These are phyloP conservation scores for Incumbomyces lentus DNA, from an alignment of 2,329 filamentous ascomycete genomes.

Conservation along the genomic window DNA sequence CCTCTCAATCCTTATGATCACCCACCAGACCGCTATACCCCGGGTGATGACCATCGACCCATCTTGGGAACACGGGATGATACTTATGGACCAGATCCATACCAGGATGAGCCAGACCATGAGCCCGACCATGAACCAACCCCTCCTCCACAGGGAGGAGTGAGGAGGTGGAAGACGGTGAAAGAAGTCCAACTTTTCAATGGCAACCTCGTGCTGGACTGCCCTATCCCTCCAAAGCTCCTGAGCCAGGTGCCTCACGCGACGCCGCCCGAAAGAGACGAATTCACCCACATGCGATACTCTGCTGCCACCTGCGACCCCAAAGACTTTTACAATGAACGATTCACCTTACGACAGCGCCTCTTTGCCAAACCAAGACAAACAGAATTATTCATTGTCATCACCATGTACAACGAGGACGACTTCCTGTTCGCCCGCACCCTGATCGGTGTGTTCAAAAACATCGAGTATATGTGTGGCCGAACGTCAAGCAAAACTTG, in stretches of 20 bases:
- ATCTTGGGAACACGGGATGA: conserved; percentile 57
- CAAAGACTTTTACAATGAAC: conserved; percentile 72
- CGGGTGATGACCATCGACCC: conserved; percentile 57
- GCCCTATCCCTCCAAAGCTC: conserved; percentile 80
- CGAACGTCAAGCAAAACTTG: conserved; percentile 90
- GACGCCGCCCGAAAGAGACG: conserved; percentile 68
- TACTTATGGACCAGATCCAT: conserved; percentile 51
- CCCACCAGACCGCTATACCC: conserved; percentile 34
- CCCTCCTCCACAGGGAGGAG: conserved; percentile 44
- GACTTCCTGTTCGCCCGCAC: conserved; percentile 91
- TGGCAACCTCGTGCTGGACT: conserved; percentile 93
- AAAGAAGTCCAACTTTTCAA: conserved; percentile 97
- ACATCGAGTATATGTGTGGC: conserved; percentile 96
- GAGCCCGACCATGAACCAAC: conserved; percentile 12
- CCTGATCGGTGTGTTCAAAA: conserved; percentile 96
- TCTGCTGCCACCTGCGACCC: conserved; percentile 92
- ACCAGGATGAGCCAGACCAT: conserved; percentile 20
- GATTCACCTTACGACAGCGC: conserved; percentile 83
- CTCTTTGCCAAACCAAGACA: conserved; percentile 87
- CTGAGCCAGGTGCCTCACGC: conserved; percentile 82
- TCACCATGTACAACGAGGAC: conserved; percentile 99
- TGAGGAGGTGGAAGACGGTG: conserved; percentile 94
- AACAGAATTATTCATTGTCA: conserved; percentile 89
- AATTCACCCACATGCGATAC: conserved; percentile 69
- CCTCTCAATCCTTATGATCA: conserved; percentile 37